Evolutionary conservation across 345 rosid species (phyloP).

Genomic region (Citrus medica): DNA sequence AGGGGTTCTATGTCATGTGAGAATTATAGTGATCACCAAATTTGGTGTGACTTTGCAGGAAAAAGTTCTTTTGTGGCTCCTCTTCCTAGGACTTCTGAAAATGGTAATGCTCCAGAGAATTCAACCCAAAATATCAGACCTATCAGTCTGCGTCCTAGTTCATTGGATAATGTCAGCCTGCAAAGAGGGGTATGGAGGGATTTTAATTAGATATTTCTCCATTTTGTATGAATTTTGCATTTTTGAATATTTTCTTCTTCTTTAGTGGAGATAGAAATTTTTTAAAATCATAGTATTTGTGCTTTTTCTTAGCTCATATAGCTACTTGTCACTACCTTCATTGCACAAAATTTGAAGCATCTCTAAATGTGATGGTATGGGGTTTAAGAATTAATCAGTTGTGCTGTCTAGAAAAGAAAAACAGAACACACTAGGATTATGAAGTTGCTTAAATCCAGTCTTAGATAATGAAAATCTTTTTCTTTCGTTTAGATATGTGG

Average conservation of each 20-base stretch:
- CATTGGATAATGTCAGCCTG: slow-evolving; percentile 28
- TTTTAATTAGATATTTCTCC: background rate
- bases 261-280: background rate
- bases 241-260: background rate
- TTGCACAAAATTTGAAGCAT: background rate
- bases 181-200: slow-evolving; percentile 34
- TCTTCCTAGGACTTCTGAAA: slow-evolving; percentile 43
- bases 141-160: slow-evolving; percentile 49
- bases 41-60: slow-evolving; percentile 33
- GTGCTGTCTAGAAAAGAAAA: background rate
- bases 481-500: background rate
- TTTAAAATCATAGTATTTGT: background rate
- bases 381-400: background rate
- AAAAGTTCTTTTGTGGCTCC: slow-evolving; percentile 57
- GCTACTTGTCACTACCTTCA: background rate
- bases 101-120: slow-evolving; percentile 33
- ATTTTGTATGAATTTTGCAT: background rate
- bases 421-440: background rate
- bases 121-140: slow-evolving; percentile 34
- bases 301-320: background rate
- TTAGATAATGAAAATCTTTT: background rate
- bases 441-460: background rate
- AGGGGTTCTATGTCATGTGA: slow-evolving; percentile 3
- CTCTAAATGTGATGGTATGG: background rate
- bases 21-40: slow-evolving; percentile 10